Base-by-base conservation (phyloP, 1,284 basidiomycete species). In the Vanrija humicola region DNA sequence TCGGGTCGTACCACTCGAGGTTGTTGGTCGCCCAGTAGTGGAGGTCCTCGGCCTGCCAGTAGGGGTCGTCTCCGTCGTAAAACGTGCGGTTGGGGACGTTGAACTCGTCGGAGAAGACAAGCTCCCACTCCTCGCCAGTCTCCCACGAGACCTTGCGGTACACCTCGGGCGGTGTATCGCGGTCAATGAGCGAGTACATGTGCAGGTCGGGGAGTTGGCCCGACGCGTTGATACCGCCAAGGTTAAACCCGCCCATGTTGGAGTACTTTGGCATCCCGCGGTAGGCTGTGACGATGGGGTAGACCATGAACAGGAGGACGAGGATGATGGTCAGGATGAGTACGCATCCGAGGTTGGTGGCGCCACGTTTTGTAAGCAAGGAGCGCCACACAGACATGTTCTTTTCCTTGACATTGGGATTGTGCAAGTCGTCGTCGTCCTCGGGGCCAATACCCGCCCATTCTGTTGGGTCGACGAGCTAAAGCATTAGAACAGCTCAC, bases 61-160 rank as follows among this genome's bases (percentile, higher is more conserved):
- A 82, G 0, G 82, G 82, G 58, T 83, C 82, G 56, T 83, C 81
- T 23, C 81, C 67, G 14, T 78, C 76, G 57, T 77, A 82, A 63
- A 83, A 83, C 1, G 78, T 79, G 47, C 82, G 69, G 7, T 90
- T 92, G 29, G 87, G 85, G 6, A 68, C 77, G 48, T 94, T 85
- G 74, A 96, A 96, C 76, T 98, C 94, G 75, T 98, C 94, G 55
- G 87, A 91, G 73, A 93, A 94, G 2, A 92, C 86, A 29, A 97
- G 83, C 58, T 86, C 80, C 75, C 89, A 92, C n/a, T 80, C 74
- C 52, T 84, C 79, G 4, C 89, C 88, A 64, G 69, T 73, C 52
- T 93, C 89, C 8, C 82, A 77, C 19, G 85, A 87, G 6, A 75
- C 80, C 25, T 83, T 81, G 23, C 68, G 75, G 58, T 73, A 72